Base-by-base conservation (phyloP, 2,329 filamentous ascomycete genomes). In the Cytospora paraplurivora region DNA sequence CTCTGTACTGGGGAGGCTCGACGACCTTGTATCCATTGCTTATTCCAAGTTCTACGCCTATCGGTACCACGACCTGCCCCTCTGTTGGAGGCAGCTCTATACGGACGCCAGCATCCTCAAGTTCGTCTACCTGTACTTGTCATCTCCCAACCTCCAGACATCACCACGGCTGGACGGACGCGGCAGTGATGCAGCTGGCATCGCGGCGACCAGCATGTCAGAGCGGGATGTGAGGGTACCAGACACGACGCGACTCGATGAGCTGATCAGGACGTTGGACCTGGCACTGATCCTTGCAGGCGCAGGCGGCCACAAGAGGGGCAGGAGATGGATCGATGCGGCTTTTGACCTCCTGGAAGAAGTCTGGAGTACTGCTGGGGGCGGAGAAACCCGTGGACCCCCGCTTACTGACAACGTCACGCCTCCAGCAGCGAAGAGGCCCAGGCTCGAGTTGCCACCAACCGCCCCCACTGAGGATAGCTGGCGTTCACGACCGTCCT, bases 261-360 rank as follows among this genome's bases (percentile, higher is more conserved):
- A 80, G 1, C 79, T 90, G 1, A 83, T 96, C 38, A 81, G 82
- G 59, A 76, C 82, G 1, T 81, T 98, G 1, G 93, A 97, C 70
- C 86, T 88, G 73, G 88, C 90, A 0, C 76, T 96, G 52, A 91
- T 96, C 53, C 83, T 93, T 60, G 85, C 91, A 0, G 91, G 90
- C 1, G 89, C 84, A 0, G 85, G 85, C 1, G 79, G 82, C 0
- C 67, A 73, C 35, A 63, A 72, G 1, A 79, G 90, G 62, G 82
- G 84, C 8, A 71, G 75, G 21, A 55, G 13, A 4, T 85, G 82
- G 74, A 79, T 88, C 53, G 81, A 88, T 62, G 71, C 75, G 50
- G 80, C 82, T 0, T 70, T 90, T 32, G 72, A 74, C 3, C 56
- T 79, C 33, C 76, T 85, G 12, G 74, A 76, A 56, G 63, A 66